Conservation (phyloP, 768 basidiomycete genomes). For the Macrocybe gigantea region DNA sequence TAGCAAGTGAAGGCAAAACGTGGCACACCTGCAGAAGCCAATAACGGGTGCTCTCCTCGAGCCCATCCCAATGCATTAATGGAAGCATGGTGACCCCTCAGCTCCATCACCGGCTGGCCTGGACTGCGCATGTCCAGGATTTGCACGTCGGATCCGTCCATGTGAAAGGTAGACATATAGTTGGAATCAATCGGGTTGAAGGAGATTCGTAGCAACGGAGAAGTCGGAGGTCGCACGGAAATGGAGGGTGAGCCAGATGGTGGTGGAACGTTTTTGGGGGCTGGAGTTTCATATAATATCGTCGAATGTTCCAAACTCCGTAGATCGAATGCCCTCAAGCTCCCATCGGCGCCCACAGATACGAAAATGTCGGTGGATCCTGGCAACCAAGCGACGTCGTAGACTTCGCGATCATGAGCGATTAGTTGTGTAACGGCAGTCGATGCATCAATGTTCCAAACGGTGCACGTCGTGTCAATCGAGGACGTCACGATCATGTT, state of each 20-base stretch:
- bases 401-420: conserved; percentile 93
- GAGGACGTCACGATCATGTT: conserved; percentile 93
- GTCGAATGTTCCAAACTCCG: conserved; percentile 97
- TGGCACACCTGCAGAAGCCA: conserved; percentile 81
- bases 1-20: neutral
- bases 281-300: conserved; percentile 91
- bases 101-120: conserved; percentile 90
- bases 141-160: conserved; percentile 85
- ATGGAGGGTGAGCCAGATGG: conserved; percentile 52
- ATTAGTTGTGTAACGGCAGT: conserved; percentile 96
- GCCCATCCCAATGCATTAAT: conserved; percentile 93
- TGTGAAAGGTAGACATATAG: conserved; percentile 96
- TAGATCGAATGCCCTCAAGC: conserved; percentile 92
- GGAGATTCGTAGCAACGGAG: conserved; percentile 79
- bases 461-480: conserved; percentile 97
- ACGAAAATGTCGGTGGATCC: conserved; percentile 95
- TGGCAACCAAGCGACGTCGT: conserved; percentile 98
- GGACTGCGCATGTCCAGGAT: conserved; percentile 97
- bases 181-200: conserved; percentile 91
- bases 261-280: conserved; percentile 65
- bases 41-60: conserved; percentile 70
- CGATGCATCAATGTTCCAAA: conserved; percentile 96
- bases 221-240: conserved; percentile 66
- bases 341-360: conserved; percentile 96
- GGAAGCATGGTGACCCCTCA: conserved; percentile 74